Base-by-base conservation (phyloP, 768 basidiomycete genomes). In the Leccinum boreale region DNA sequence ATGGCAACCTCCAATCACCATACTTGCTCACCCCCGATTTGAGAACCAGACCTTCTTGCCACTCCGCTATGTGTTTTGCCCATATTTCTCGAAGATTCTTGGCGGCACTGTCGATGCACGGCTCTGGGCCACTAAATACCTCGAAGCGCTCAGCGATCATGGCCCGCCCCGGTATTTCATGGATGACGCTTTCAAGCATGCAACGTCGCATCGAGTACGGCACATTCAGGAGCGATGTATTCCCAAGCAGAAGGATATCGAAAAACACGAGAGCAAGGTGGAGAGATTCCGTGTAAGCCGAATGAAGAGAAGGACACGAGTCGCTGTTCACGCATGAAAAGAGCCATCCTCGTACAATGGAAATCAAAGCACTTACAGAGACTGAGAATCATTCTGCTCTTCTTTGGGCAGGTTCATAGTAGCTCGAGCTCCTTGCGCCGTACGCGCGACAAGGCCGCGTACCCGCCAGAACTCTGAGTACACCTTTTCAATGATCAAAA, bases 251-350 rank as follows among this genome's bases (percentile, higher is more conserved):
- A 6, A 97, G 78, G 14, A 95, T 65, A 65, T 97, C 94, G 65
- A 95, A 97, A 75, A 94, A 95, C 12, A 93, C 86, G 17, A 96
- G 78, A 19, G 85, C 90, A 7, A 94, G 82, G 59, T 86, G 87
- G 2, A 85, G 79, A 10, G 74, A 67, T 15, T 73, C 72, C 7
- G 59, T 47, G 19, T 74, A 70, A 3, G 75, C 73, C 8, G 81
- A 79, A 49, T 70, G 57, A 36, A 81, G 66, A 4, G 80, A 81
- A 54, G 71, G 70, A 47, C 78, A 79, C 4, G 75, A 74, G 3
- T 74, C 71, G 33, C 73, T 74, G 28, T 33, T 17, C 23, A 29
- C 57, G 33, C 21, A 47, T 65, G 19, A 65, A 54, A 39, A 24
- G 14, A 55, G 0, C 4, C 28, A 8, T 12, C 36, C 42, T 47